Evolutionary conservation across 257 asterid genomes (phyloP), one percentile per base, ranked within the genome.

Genomic region (Nicotiana benthamiana): DNA sequence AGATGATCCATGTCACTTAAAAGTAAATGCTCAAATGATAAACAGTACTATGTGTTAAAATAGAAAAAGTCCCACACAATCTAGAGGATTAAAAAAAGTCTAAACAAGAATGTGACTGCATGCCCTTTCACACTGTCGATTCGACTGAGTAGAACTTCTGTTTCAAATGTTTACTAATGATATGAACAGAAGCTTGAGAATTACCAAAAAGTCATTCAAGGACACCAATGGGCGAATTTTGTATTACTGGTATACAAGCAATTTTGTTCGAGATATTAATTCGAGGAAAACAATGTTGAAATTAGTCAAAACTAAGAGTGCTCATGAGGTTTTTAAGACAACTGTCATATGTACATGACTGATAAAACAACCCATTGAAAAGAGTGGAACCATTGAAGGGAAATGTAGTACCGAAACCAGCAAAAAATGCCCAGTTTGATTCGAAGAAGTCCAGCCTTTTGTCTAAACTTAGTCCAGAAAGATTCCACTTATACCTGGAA

Each of bases 381-480:
- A 3, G 76, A 22, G 24, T 15, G 60, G 24, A 24, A 72, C 48
- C 24, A 17, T 79, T 32, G 57, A 79, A 67, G 79, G 79, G 62
- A 53, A 63, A 83, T 85, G 86, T 72, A 72, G 78, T 72, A 96
- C 99, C 99, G 86, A 96, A 96, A 79, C 99, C 99, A 83, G 95
- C 92, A 77, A 96, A 96, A 87, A 96, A 96, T 5, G 97, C 92
- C 99, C 99, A 96, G 89, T 94, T 94, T 79, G 97, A 89, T 91
- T 96, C 97, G 56, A 96, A 96, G 90, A 94, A 96, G 80, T 94
- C 98, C 83, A 96, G 92, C 89, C 98, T 94, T 88, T 89, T 92
- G 89, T 89, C 97, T 92, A 96, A 90, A 86, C 97, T 91, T 86
- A 96, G 80, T 83, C 98, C 97, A 30, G 97, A 91, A 82, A 90